These are phyloP conservation scores for Carex pumila DNA, from an alignment of 176 grass and related monocot genomes.

Conservation along the genomic window DNA sequence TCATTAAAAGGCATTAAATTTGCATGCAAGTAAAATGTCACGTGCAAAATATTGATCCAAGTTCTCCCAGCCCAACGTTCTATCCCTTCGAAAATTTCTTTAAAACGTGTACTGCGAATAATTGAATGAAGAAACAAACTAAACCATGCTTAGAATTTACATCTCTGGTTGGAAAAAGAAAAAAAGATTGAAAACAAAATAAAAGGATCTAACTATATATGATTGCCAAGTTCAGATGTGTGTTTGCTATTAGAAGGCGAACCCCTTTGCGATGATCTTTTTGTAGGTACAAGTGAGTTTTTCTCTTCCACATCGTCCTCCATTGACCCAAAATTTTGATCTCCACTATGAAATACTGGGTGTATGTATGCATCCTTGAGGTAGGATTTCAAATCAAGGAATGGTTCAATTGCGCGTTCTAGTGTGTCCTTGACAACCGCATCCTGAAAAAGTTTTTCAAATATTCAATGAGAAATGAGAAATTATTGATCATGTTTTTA, in stretches of 20 bases:
- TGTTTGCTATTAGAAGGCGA: conserved; percentile 52
- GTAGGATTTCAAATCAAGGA: conserved; percentile 76
- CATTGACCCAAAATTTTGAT: conserved; percentile 21
- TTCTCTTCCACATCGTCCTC: conserved; percentile 62
- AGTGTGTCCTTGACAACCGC: conserved; percentile 96
- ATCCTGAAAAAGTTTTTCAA: conserved; percentile 59
- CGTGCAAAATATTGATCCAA: neutral
- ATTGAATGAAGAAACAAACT: neutral
- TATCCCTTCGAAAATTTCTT: too few species aligned
- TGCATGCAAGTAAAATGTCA: neutral
- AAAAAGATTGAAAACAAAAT: neutral
- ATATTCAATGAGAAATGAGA: neutral
- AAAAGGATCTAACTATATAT: neutral
- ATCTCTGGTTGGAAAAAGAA: neutral
- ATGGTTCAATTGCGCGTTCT: conserved; percentile 66
- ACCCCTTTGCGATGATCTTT: conserved; percentile 44
- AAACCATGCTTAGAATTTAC: neutral
- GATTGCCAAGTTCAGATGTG: conserved; percentile 40
- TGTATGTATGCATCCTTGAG: conserved; percentile 86
- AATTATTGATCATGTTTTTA: neutral
- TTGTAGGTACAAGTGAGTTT: conserved; percentile 45
- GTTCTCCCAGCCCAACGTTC: neutral
- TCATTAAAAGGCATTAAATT: neutral
- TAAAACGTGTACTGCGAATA: too few species aligned
- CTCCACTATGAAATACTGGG: conserved; percentile 59